Evolutionary conservation across 2,329 filamentous ascomycete species (phyloP), one percentile per base, ranked within the genome.

Genomic region (Penicillium expansum): DNA sequence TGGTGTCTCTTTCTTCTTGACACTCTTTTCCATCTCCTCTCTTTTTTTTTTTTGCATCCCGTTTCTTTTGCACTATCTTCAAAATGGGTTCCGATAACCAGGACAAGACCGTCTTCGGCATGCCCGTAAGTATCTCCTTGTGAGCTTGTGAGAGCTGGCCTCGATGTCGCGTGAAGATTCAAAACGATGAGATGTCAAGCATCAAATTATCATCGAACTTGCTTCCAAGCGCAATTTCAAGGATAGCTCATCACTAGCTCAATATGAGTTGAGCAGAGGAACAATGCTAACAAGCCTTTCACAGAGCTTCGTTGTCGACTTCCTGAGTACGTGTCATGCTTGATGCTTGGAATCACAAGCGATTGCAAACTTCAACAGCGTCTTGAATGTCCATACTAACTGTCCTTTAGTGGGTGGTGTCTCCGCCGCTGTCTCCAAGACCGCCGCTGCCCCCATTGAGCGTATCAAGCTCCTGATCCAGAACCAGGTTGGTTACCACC

Each of bases 401-500:
- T 53, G 59, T 67, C 71, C 69, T 72, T 76, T 72, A 96, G 92
- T 99, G 94, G 94, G 94, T 89, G 94, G 94, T 97, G 89, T 99
- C 73, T 97, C 94, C 77, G 94, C 94, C 82, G 94, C 94, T 82
- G 92, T 99, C 89, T 99, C 94, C 80, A 99, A 99, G 92, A 99
- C 94, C 72, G 94, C 94, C 77, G 94, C 94, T 79, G 94, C 94
- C 83, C 94, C 94, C 83, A 99, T 99, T 75, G 94, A 99, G 92
- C 94, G 94, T 92, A 89, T 99, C 84, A 99, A 99, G 92, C 94
- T 99, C 78, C 91, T 99, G 77, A 95, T 99, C 85, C 94, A 99
- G 87, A 99, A 99, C 86, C 94, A 99, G 90, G 92, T 96, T 87
- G 70, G 91, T 84, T 54, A 55, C 59, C 27, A 43, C 59, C 49